Base-by-base conservation (phyloP, 192 early-diverging fungal species). In the Thamnidium elegans region DNA sequence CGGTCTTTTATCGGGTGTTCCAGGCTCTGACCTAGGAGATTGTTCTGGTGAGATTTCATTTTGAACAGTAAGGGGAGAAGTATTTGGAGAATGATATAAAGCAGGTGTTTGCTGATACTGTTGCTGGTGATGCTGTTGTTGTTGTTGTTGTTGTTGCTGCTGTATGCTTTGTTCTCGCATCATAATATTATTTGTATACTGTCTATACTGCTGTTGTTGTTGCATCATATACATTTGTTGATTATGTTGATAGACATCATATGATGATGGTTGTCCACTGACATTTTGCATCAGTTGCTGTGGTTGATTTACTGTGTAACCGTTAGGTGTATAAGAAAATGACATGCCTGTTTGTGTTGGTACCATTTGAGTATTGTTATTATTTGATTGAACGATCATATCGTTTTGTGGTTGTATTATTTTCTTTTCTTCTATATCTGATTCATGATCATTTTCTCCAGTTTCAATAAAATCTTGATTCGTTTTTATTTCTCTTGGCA, bases 401-500 rank as follows among this genome's bases (percentile, higher is more conserved):
- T 56, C 17, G 15, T 31, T 30, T 17, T 56, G 32, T 19, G 8
- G 10, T 39, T 39, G 31, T 56, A 8, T 7, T 13, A n/a, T 56
- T 56, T 17, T 19, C 32, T 34, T 13, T 39, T 39, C 55, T 56
- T 56, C 55, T 39, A 19, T 7, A 4, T 56, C 55, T 39, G 34
- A 19, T 36, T 34, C 17, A 20, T 39, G 7, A 1, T 56, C 55
- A 20, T 39, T n/a, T 3, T 50, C 46, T 39, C 36, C 48, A 2
- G 2, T 51, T 63, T 63, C n/a, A 7, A 46, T 21, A 21, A 20
- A 47, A 43, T 75, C 74, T 50, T 71, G 65, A n/a, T 75, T 75
- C 20, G 65, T 62, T 55, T 74, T 73, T 39, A 62, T 69, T 55
- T 77, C 75, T 32, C 74, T 58, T 15, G 75, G 72, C 31, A 65